Evolutionary conservation across 495 filamentous ascomycete genomes (phyloP).

Genomic region (Penicillium psychrofluorescens): DNA sequence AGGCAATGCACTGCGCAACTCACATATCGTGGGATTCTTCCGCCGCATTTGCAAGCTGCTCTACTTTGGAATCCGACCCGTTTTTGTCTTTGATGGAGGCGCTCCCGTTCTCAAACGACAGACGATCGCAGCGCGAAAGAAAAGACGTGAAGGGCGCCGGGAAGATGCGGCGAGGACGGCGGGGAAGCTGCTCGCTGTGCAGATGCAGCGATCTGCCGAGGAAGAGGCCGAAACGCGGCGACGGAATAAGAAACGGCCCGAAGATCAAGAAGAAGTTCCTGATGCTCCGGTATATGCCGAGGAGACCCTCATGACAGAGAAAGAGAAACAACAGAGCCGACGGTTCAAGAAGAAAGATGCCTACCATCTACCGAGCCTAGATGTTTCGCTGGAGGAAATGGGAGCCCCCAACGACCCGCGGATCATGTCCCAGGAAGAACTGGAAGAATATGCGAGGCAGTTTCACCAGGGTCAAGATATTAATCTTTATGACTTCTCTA

Average conservation of each 20-base stretch:
- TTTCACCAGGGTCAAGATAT: constrained; percentile 93
- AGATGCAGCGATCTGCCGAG: constrained; percentile 83
- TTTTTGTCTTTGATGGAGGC: constrained; percentile 97
- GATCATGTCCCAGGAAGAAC: constrained; percentile 87
- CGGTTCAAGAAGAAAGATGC: constrained; percentile 85
- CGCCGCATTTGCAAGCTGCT: constrained; percentile 94
- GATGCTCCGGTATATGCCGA: constrained; percentile 81
- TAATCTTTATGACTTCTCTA: constrained; percentile 96
- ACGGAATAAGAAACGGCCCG: constrained; percentile 32
- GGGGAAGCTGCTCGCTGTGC: constrained; percentile 80
- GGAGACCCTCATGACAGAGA: constrained; percentile 71
- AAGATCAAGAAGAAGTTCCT: constrained; percentile 59
- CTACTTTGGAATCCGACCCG: constrained; percentile 91
- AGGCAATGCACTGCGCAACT: constrained; percentile 91
- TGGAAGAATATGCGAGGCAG: constrained; percentile 86
- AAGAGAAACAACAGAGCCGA: constrained; percentile 66
- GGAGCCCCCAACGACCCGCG: constrained; percentile 85
- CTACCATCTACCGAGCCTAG: constrained; percentile 86
- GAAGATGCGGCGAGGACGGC: constrained; percentile 92
- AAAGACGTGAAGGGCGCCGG: constrained; percentile 74
- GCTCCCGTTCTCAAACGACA: constrained; percentile 86
- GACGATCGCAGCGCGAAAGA: constrained; percentile 74
- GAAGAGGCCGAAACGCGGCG: constrained; percentile 66
- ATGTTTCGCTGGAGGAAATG: constrained; percentile 70
- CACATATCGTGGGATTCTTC: constrained; percentile 95